Evolutionary conservation across 805 yeast species (phyloP), one percentile per base, ranked within the genome.

Genomic region (Lipomyces mesembrius): DNA sequence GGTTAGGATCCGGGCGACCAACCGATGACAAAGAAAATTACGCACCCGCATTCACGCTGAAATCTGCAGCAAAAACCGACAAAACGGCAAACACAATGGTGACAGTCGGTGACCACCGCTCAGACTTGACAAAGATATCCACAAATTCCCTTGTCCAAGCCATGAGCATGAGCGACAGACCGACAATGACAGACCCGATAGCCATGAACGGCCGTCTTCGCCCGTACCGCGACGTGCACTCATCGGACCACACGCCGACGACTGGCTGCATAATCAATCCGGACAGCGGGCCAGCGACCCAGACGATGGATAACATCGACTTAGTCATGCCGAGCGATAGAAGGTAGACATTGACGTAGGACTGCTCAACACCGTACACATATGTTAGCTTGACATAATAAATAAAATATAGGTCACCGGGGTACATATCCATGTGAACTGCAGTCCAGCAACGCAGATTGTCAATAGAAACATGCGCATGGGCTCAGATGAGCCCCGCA

Each of bases 211-310:
- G 88, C 57, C 86, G 77, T 67, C 91, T 75, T 68, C 89, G 79
- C 2, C 91, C 91, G 64, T 77, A 75, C 43, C 73, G 74, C 57
- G 78, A 73, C 62, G 81, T 77, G 52, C 84, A 82, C 65, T 81
- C 81, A 73, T 87, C 91, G 63, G 88, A 84, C 63, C 85, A 73
- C 2, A 84, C 80, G 0, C 91, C 91, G 51, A 87, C 84, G 8
- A 87, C 78, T 0, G 91, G 91, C 75, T 87, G 90, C 3, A 88
- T 88, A 32, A 87, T 71, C 0, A 87, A 80, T 0, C 90, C 90
- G n/a, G 88, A 83, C 20, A 86, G 72, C 0, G 91, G 90, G 2
- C 90, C 89, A 0, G 89, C 89, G 27, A 87, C 81, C 91, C 90
- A 87, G 5, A 87, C 83, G 57, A 87, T 77, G 2, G 89, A 86